Base-by-base conservation (phyloP, 2,329 filamentous ascomycete species). In the Golovinomyces cichoracearum region DNA sequence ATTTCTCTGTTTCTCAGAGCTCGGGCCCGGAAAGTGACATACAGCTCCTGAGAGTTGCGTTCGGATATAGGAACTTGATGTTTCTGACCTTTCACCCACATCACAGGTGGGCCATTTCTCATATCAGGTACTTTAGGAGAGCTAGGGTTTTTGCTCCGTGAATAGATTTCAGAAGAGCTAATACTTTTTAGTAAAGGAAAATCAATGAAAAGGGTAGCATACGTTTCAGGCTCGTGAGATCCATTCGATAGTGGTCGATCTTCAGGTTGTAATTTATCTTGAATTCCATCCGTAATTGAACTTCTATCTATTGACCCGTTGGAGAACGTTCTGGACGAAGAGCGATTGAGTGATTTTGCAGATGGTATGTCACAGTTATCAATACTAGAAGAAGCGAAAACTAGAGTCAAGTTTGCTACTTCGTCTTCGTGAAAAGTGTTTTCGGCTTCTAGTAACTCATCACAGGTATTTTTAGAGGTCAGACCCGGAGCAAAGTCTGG, bases 231-330 rank as follows among this genome's bases (percentile, higher is more conserved):
- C 45, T 60, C 59, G 50, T 63, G 64, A 52, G 64, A 63, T 35
- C 58, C 61, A 52, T 59, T 61, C 46, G 56, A 53, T 50, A 57
- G 55, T 31, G 61, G 54, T 48, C 57, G 60, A 53, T 60, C 55
- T 57, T 65, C 64, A 44, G 6, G n/a, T 21, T 61, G 59, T 50
- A 58, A 60, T 37, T 63, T 61, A 49, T 62, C 65, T 45, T 65
- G 60, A 56, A 68, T 57, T 58, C 71, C 67, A 53, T 67, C 64
- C 56, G 64, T 63, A 58, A 70, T 66, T 55, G 63, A 65, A 59
- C 63, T 66, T 57, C 65, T 66, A 62, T 76, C 67, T 61, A 74
- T 68, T 46, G 66, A 71, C 53, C 68, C 66, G 59, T 73, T 71
- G 52, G 70, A 71, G 60, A 71, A 72, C 19, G 68, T 71, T 60